phyloP scores from a whole-genome alignment of 768 basidiomycete genomes.

The Serendipita vermifera region DNA sequence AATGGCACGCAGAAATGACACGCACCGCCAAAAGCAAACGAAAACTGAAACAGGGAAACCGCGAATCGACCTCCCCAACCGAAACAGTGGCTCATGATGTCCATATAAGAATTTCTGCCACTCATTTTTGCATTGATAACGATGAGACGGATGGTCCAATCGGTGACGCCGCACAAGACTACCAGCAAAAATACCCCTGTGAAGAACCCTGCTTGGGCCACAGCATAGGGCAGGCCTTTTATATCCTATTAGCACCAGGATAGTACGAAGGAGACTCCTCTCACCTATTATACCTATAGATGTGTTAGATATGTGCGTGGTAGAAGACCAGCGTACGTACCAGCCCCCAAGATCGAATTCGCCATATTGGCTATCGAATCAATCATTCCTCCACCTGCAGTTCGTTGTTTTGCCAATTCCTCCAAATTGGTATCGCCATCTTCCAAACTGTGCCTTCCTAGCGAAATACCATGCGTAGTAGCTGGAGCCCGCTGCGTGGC shows the following conservation, averaged over 20 bases:
- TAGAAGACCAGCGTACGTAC: slow-evolving; percentile 37
- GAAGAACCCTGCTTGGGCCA: slow-evolving; percentile 89
- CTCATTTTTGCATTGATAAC: slow-evolving; percentile 93
- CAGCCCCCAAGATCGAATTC: slow-evolving; percentile 90
- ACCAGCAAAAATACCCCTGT: slow-evolving; percentile 74
- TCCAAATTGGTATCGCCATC: slow-evolving; percentile 46
- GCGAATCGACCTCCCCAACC: slow-evolving; percentile 83
- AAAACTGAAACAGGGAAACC: slow-evolving; percentile 93
- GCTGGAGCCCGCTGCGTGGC: slow-evolving; percentile 41
- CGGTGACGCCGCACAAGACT: slow-evolving; percentile 70
- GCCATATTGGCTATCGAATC: slow-evolving; percentile 89
- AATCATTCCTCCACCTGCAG: slow-evolving; percentile 58
- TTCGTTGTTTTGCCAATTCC: slow-evolving; percentile 51
- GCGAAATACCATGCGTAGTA: slow-evolving; percentile 37
- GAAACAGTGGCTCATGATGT: slow-evolving; percentile 88
- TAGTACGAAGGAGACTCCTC: slow-evolving; percentile 14
- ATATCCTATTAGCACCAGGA: not conserved
- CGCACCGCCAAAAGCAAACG: slow-evolving; percentile 91
- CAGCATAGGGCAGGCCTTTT: slow-evolving; percentile 81
- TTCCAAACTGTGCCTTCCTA: slow-evolving; percentile 25
- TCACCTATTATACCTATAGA: slow-evolving; percentile 63
- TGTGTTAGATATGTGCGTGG: too few relatives aligned
- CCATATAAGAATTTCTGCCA: slow-evolving; percentile 83
- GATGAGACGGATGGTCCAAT: slow-evolving; percentile 96
- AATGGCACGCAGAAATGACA: slow-evolving; percentile 11